Conservation (phyloP, 2,329 filamentous ascomycete species). For the Leptographium galeiforme region DNA sequence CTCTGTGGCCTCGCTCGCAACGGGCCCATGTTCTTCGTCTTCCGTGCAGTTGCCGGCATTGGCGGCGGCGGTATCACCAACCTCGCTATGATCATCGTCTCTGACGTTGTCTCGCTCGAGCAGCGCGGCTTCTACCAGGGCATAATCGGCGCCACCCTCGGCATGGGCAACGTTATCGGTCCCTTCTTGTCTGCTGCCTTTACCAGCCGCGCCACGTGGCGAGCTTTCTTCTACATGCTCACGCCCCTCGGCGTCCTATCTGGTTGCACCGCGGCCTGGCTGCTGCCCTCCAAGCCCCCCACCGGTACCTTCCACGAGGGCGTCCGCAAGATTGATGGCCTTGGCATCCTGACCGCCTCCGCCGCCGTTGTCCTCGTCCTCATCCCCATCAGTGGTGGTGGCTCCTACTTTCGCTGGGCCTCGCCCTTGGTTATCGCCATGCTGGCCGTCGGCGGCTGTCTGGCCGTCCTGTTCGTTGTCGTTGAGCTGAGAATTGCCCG, state of each 20-base stretch:
- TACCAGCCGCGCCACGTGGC: conserved; percentile 24
- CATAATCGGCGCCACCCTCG: conserved; percentile 25
- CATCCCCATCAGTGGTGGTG: conserved; percentile 47
- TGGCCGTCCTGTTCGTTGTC: conserved; percentile 7
- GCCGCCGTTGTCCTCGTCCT: conserved; percentile 45
- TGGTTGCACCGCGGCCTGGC: conserved; percentile 30
- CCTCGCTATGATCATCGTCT: conserved; percentile 47
- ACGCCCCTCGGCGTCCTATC: conserved; percentile 33
- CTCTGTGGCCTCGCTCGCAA: conserved; percentile 44
- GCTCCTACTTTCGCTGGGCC: conserved; percentile 40
- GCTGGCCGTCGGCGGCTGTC: conserved; percentile 21
- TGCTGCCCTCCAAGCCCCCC: conserved; percentile 31
- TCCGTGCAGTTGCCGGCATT: conserved; percentile 46
- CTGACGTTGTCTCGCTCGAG: conserved; percentile 44
- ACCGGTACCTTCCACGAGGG: conserved; percentile 28
- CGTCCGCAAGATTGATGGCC: conserved; percentile 43
- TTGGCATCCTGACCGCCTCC: conserved; percentile 39
- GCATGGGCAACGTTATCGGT: conserved; percentile 27
- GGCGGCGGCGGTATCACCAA: conserved; percentile 47
- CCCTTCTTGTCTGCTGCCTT: conserved; percentile 30
- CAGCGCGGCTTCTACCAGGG: conserved; percentile 43
- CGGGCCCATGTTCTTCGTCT: conserved; percentile 45
- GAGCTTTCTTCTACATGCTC: conserved; percentile 32
- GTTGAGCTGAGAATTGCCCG: conserved; percentile 7
- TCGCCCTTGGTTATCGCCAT: conserved; percentile 46